Evolutionary conservation across 768 basidiomycete genomes (phyloP).

Genomic region (Trametes cubensis): DNA sequence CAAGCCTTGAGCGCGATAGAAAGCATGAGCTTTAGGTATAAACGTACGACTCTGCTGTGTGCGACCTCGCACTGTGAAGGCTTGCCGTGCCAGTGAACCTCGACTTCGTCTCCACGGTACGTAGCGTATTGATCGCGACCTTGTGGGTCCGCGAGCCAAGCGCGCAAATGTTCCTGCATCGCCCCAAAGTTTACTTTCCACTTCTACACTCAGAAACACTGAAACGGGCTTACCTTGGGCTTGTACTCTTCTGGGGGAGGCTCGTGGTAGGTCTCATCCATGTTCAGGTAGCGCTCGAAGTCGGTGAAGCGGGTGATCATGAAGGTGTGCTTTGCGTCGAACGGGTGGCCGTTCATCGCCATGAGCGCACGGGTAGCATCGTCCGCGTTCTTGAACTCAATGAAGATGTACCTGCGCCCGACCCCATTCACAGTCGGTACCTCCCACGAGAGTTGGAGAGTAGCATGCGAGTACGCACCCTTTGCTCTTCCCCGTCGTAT

Average conservation of each 20-base stretch:
- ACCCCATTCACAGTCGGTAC: background rate
- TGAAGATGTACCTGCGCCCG: conserved; percentile 69
- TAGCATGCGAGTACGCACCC: conserved; percentile 57
- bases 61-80: conserved; percentile 84
- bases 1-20: background rate
- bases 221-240: conserved; percentile 58
- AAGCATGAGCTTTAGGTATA: conserved; percentile 16
- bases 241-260: conserved; percentile 73
- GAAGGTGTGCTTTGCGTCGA: conserved; percentile 87
- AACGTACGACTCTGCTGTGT: conserved; percentile 69
- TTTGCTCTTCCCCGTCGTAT: conserved; percentile 81
- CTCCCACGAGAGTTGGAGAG: background rate
- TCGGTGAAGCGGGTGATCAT: conserved; percentile 86
- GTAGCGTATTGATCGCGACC: conserved; percentile 97
- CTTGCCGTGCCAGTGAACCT: conserved; percentile 91
- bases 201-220: background rate
- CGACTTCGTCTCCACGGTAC: conserved; percentile 88
- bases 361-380: conserved; percentile 70
- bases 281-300: conserved; percentile 75
- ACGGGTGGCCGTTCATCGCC: conserved; percentile 74
- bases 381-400: conserved; percentile 73
- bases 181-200: background rate
- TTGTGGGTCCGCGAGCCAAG: conserved; percentile 91
- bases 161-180: conserved; percentile 86
- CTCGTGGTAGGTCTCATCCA: conserved; percentile 81